A percentile compares a stretch with the other conserved stretches of the same genome.
phyloP scores from a whole-genome alignment of 768 basidiomycete genomes.

The Suillus weaverae region DNA sequence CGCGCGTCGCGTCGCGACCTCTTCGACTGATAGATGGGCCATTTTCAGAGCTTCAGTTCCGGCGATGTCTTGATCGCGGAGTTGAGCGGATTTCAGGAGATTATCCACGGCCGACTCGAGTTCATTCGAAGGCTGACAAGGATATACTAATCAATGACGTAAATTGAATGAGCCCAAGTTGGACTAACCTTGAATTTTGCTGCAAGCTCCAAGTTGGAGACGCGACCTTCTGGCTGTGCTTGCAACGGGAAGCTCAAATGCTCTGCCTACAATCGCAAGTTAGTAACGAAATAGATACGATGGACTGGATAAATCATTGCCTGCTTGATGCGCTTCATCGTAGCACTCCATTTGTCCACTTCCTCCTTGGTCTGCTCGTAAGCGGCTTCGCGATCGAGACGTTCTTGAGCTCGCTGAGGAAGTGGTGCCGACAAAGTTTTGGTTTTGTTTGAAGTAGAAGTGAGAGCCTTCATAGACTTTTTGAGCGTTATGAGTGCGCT shows the following conservation, averaged over 20 bases:
- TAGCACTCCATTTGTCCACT: constrained; percentile 89
- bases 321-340: constrained; percentile 91
- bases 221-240: constrained; percentile 50
- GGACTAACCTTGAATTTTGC: constrained; percentile 79
- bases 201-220: constrained; percentile 72
- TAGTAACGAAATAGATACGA: not conserved
- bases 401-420: constrained; percentile 83
- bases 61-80: constrained; percentile 79
- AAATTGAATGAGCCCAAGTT: not conserved
- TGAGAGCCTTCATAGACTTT: constrained; percentile 66
- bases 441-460: constrained; percentile 52
- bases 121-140: constrained; percentile 69
- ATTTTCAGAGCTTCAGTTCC: constrained; percentile 81
- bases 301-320: constrained; percentile 34
- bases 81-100: constrained; percentile 76
- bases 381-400: constrained; percentile 89
- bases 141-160: constrained; percentile 3
- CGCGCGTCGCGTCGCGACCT: constrained; percentile 76
- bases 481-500: constrained; percentile 62
- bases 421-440: constrained; percentile 78
- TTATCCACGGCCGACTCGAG: constrained; percentile 83
- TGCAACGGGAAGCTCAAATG: constrained; percentile 87
- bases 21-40: constrained; percentile 82
- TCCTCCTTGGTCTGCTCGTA: constrained; percentile 93
- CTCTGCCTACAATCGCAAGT: constrained; percentile 57